Conservation (phyloP, 331 rosid genomes). For the Spiraea crenata region DNA sequence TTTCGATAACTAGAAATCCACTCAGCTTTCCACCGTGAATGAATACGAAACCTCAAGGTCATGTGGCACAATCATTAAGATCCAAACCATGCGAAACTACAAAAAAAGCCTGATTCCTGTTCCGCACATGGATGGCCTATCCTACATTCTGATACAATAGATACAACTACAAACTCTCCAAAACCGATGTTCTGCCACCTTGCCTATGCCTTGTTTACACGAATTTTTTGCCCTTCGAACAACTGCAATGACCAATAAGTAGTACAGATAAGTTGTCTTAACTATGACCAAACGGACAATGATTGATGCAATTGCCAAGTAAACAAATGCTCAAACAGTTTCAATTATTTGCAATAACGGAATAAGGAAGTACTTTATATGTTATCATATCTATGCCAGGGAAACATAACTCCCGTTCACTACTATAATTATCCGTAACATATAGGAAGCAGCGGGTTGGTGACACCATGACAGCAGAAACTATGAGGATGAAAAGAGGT, state of each 20-base stretch:
- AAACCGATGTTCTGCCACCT: slow-evolving; percentile 15
- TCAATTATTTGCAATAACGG: neutral
- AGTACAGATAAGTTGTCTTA: neutral
- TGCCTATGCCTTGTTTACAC: slow-evolving; percentile 81
- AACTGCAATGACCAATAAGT: slow-evolving; percentile 45
- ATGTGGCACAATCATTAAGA: slow-evolving; percentile 7
- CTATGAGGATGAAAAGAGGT: neutral
- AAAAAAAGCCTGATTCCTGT: neutral
- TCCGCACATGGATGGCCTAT: neutral
- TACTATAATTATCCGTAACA: neutral
- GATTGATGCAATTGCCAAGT: neutral
- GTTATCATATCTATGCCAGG: neutral
- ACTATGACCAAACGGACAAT: neutral
- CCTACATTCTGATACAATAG: slow-evolving; percentile 13
- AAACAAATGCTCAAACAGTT: neutral
- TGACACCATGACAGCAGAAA: neutral
- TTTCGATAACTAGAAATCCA: neutral
- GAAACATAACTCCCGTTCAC: neutral
- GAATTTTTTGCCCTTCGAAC: slow-evolving; percentile 77
- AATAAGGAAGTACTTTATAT: too few relatives aligned
- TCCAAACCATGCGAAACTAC: neutral
- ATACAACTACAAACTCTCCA: slow-evolving; percentile 19
- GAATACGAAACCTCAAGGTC: neutral
- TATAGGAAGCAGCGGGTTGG: neutral
- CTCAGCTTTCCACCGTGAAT: neutral